Conservation (phyloP, 805 yeast species). For the Saccharomyces cerevisiae region DNA sequence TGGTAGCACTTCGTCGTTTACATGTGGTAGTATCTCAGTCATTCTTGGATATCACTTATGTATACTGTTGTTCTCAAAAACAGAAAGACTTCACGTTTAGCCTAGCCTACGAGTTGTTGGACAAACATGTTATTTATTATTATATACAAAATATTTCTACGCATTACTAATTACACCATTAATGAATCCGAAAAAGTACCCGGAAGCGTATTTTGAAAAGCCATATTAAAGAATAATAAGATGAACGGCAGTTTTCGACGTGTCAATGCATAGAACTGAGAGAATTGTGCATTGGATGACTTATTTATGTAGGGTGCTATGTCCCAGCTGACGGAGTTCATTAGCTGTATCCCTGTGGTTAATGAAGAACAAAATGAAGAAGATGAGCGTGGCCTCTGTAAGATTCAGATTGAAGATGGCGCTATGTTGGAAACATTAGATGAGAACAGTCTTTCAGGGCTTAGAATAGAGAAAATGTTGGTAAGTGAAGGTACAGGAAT, state of each 20-base stretch:
- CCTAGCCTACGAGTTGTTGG: background rate
- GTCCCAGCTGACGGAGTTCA: slow-evolving; percentile 7
- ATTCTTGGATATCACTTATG: background rate
- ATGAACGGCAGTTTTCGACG: background rate
- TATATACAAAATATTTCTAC: background rate
- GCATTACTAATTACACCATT: background rate
- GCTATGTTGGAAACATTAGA: slow-evolving; percentile 3
- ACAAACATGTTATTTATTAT: background rate
- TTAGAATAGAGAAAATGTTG: slow-evolving; percentile 7
- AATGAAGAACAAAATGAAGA: slow-evolving; percentile 1
- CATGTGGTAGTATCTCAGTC: slow-evolving; percentile 6
- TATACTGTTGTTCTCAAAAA: background rate
- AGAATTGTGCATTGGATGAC: background rate
- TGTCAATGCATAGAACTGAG: background rate
- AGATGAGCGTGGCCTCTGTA: slow-evolving; percentile 13
- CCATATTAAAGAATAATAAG: background rate
- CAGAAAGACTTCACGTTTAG: background rate
- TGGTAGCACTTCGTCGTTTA: slow-evolving; percentile 14
- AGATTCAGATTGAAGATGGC: slow-evolving; percentile 2
- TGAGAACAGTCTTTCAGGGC: slow-evolving; percentile 2
- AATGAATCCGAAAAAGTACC: background rate
- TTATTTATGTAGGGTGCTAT: background rate
- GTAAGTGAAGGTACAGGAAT: slow-evolving; percentile 24
- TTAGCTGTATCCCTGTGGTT: slow-evolving; percentile 15
- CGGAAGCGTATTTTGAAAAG: background rate